Evolutionary conservation across 306 rosid species (phyloP).

Genomic region (Coriaria nepalensis): DNA sequence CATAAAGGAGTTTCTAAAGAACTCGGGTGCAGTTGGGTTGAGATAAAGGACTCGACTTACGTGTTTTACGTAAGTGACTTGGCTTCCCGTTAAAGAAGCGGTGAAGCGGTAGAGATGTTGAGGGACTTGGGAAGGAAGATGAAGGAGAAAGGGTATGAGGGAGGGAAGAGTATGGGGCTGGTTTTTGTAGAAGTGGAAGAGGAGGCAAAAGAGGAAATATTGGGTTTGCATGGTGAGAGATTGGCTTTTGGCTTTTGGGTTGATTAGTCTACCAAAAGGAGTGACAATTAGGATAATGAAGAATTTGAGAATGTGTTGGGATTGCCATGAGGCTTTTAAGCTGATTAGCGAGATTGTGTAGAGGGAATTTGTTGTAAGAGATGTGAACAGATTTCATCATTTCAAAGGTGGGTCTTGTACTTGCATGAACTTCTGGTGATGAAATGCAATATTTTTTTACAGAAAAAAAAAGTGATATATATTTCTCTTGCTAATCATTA

Average conservation of each 20-base stretch:
- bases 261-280: constrained; percentile 52
- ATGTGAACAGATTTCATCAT: constrained; percentile 77
- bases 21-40: constrained; percentile 85
- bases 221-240: constrained; percentile 74
- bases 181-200: constrained; percentile 67
- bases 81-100: constrained; percentile 24
- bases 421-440: constrained; percentile 61
- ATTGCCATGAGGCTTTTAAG: constrained; percentile 70
- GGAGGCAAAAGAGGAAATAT: constrained; percentile 50
- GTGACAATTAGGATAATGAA: constrained; percentile 65
- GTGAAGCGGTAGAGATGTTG: constrained; percentile 32
- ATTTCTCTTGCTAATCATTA: too few relatives aligned
- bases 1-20: constrained; percentile 43
- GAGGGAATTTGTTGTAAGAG: constrained; percentile 68
- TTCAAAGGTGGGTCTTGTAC: constrained; percentile 49
- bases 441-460: background rate
- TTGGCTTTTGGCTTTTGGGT: constrained; percentile 68
- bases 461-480: background rate
- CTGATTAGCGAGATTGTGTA: constrained; percentile 57
- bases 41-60: constrained; percentile 46
- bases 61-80: constrained; percentile 60
- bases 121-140: constrained; percentile 46
- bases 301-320: constrained; percentile 71
- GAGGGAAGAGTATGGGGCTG: constrained; percentile 40
- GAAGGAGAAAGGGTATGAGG: constrained; percentile 65